A percentile compares a stretch with the other conserved stretches of the same genome.
Evolutionary conservation across 805 yeast species (phyloP).

Genomic region (Spathaspora sp.): DNA sequence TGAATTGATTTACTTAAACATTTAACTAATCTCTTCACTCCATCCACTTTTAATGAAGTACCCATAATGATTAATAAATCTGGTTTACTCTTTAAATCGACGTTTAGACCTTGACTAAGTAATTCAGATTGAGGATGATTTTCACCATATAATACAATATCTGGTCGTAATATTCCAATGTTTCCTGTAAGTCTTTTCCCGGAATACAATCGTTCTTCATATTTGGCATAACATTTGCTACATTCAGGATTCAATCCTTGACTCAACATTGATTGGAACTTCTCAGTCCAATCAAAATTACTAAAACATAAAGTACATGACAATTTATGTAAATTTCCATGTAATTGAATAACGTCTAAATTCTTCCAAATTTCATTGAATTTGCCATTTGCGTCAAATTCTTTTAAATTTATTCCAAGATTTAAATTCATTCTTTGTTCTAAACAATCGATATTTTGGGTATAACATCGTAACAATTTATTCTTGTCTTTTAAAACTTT

Average conservation of each 20-base stretch:
- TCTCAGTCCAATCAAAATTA: slow-evolving; percentile 58
- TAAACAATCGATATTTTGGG: slow-evolving; percentile 91
- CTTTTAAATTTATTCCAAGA: slow-evolving; percentile 46
- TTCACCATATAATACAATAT: slow-evolving; percentile 90
- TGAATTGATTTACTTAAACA: slow-evolving; percentile 57
- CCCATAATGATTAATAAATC: slow-evolving; percentile 87
- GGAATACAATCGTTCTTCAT: slow-evolving; percentile 49
- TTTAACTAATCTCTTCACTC: slow-evolving; percentile 76
- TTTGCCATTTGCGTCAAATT: slow-evolving; percentile 19
- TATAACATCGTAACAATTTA: slow-evolving; percentile 79
- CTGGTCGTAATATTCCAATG: slow-evolving; percentile 80
- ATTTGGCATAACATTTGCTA: slow-evolving; percentile 57
- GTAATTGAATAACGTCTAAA: slow-evolving; percentile 80
- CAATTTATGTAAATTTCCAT: slow-evolving; percentile 78
- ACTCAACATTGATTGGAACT: slow-evolving; percentile 43
- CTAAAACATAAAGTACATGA: slow-evolving; percentile 71
- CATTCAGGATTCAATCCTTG: slow-evolving; percentile 77
- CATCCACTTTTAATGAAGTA: slow-evolving; percentile 87
- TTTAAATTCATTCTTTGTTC: slow-evolving; percentile 65
- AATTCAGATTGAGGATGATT: slow-evolving; percentile 83
- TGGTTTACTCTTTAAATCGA: slow-evolving; percentile 66
- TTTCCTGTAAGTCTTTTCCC: slow-evolving; percentile 75
- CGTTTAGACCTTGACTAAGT: slow-evolving; percentile 65
- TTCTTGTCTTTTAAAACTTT: slow-evolving; percentile 54
- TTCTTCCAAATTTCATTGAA: slow-evolving; percentile 52